phyloP scores from a whole-genome alignment of 1,284 basidiomycete genomes.

The Malassezia furfur region DNA sequence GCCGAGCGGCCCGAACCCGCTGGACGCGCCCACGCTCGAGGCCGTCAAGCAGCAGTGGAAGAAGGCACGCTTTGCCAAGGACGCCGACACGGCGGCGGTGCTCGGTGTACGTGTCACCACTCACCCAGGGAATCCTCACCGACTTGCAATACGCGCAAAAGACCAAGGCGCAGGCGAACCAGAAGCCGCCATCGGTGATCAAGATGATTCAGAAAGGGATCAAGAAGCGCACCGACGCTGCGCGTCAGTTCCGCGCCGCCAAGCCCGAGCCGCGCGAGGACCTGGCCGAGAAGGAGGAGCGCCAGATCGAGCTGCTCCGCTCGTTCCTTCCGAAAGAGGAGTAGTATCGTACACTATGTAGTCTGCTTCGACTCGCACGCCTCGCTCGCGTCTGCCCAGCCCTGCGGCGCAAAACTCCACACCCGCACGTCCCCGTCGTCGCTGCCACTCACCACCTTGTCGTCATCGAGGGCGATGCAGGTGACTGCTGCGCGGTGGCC shows the following conservation, averaged over 20 bases:
- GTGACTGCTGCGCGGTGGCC: conserved; percentile 91
- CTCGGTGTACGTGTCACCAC: conserved; percentile 11
- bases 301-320: conserved; percentile 10
- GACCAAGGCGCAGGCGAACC: conserved; percentile 17
- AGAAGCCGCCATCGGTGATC: conserved; percentile 18
- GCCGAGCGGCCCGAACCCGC: conserved; percentile 7
- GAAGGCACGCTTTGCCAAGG: conserved; percentile 18
- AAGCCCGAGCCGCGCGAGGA: conserved; percentile 17
- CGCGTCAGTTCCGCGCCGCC: conserved; percentile 11
- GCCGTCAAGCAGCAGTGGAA: conserved; percentile 16
- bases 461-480: conserved; percentile 78
- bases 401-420: conserved; percentile 31
- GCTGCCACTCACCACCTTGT: conserved; percentile 87
- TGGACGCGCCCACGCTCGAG: conserved; percentile 11
- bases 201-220: conserved; percentile 20
- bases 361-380: too few species aligned
- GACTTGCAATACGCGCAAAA: conserved; percentile 19
- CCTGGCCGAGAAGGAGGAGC: conserved; percentile 17
- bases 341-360: conserved; percentile 1
- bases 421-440: conserved; percentile 66
- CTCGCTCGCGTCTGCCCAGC: neutral
- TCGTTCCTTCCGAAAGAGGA: conserved; percentile 8
- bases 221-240: conserved; percentile 19
- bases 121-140: conserved; percentile 16
- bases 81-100: conserved; percentile 10